Evolutionary conservation across 139 green algal genomes (phyloP), one percentile per base, ranked within the genome.

Genomic region (Axilococcus clingmanii): DNA sequence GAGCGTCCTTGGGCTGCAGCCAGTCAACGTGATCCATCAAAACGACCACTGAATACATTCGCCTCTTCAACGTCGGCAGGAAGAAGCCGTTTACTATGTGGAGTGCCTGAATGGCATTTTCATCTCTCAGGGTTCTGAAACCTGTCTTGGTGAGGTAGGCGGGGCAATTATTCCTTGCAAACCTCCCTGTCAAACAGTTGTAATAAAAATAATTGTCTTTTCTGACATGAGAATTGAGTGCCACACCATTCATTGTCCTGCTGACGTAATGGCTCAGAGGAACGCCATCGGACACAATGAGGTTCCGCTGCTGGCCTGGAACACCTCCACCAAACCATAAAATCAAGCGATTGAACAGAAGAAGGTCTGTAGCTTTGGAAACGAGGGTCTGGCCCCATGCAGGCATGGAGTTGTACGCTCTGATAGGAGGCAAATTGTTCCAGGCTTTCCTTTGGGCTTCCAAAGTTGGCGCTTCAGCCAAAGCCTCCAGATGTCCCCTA

Each of bases 11-110:
- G 7, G 76, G 35, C 41, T 81, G 69, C 53, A 94, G 71, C 91
- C 91, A 98, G 75, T 98, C 91, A 35, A 95, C 70, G 59, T 97
- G 89, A 77, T 98, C 91, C 91, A 98, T 98, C 42, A 98, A 68
- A 58, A 97, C 94, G 38, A 96, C 91, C 77, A 91, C 94, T 56
- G 77, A 87, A 83, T 94, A 98, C 58, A 80, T 82, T 48, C 91
- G 77, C 7, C 74, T 69, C n/a, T 49, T 59, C 27, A 98, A 82
- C 46, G 86, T 81, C 33, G 81, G 74, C 62, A 93, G 69, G 74
- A 97, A 98, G 55, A 78, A 87, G 49, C 73, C 74, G 19, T 80
- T 95, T 12, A 72, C 55, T 14, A 97, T 76, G 12, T 70, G 71
- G 7, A 94, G 80, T n/a, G 55, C 57, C 47, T 93, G 77, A 27